Conservation (phyloP, 1,139 yeast genomes). For the Taphrina communis region DNA sequence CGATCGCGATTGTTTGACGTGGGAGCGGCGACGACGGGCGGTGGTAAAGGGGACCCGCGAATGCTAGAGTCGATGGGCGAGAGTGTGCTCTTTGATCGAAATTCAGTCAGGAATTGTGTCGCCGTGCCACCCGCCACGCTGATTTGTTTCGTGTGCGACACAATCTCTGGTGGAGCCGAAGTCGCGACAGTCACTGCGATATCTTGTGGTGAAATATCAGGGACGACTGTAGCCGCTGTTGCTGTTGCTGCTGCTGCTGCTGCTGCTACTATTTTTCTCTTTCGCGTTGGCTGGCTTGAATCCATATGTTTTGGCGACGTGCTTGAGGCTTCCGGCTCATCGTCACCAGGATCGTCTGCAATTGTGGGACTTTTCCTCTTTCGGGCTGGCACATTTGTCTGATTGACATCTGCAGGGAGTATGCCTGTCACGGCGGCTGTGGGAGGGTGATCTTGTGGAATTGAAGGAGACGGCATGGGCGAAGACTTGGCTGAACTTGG, state of each 20-base stretch:
- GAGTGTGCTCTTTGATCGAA: conserved; percentile 10
- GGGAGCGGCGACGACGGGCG: neutral
- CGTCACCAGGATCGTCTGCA: neutral
- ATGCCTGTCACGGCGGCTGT: neutral
- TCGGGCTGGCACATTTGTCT: neutral
- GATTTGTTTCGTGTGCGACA: conserved; percentile 2
- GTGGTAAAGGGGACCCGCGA: conserved; percentile 30
- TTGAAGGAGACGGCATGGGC: conserved; percentile 12
- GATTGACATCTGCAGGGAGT: neutral
- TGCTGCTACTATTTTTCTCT: neutral
- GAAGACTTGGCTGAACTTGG: neutral
- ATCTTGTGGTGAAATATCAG: conserved; percentile 1
- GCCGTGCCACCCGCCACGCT: conserved; percentile 6
- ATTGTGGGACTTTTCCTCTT: conserved; percentile 1
- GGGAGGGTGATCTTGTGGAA: neutral
- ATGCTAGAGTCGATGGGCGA: conserved; percentile 28
- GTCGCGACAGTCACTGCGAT: conserved; percentile 14
- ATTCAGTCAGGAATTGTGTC: conserved; percentile 17
- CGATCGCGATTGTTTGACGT: neutral
- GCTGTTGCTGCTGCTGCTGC: too few relatives aligned
- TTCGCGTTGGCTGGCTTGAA: neutral
- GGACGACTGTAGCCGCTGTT: neutral
- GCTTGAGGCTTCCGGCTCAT: neutral
- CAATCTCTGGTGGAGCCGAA: conserved; percentile 8
- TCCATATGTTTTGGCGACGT: neutral